Evolutionary conservation across 768 basidiomycete species (phyloP), one percentile per base, ranked within the genome.

Genomic region (Hypholoma fasciculare): DNA sequence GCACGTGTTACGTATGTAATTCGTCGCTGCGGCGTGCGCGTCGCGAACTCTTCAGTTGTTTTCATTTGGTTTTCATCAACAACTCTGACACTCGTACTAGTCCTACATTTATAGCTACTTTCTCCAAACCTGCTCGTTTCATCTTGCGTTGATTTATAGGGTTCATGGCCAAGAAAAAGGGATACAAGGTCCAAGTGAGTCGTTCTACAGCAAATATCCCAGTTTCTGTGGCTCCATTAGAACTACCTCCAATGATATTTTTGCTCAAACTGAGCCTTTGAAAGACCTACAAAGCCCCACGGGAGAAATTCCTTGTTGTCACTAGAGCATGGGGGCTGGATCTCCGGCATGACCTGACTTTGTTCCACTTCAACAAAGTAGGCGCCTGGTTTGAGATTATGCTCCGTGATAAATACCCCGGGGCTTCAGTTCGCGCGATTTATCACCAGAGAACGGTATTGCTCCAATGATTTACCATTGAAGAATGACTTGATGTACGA

Each of bases 331-430:
- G 73, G 73, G 69, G 67, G 2, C 16, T 65, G 20, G 44, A 51
- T 6, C 19, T 7, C 11, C 12, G 43, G 4, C 54, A 50, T 16
- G 51, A 65, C 16, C 49, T 56, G 7, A 50, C 63, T 8, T 54
- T 56, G 7, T 58, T 53, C 9, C 69, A 70, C 42, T 59, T 71
- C 30, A 68, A 71, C 51, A 70, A 73, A 46, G 63, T 74, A 12
- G 61, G 61, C 3, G 68, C 67, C 8, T 76, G 75, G 75, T 72
- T 76, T 23, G 68, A 73, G 37, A 53, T 66, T 13, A 74, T 76
- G 75, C 57, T 76, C 0, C 52, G 52, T 23, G 69, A 69, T 1
- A 63, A 69, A 5, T 65, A 71, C 58, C 71, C 70, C 6, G 62
- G 61, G 5, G 60, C 66, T 2, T 59, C 64, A 1, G 23, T 60